Base-by-base conservation (phyloP, 306 rosid species). In the Boehmeria nivea region DNA sequence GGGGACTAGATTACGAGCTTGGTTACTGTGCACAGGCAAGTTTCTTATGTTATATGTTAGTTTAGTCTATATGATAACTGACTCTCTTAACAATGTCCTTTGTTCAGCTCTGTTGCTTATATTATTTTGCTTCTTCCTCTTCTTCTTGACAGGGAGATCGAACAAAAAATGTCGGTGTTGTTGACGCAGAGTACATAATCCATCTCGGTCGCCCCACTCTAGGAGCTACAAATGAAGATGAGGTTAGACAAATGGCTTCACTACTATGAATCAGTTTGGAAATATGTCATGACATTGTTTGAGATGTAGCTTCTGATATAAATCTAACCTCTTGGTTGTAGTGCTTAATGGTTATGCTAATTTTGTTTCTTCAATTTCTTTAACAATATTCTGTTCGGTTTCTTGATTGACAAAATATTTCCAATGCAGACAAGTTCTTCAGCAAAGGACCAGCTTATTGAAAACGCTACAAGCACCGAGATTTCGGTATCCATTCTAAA, bases 11-110 rank as follows among this genome's bases (percentile, higher is more conserved):
- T 66, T 76, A 77, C 72, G 93, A 87, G 64, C 85, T 91, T 42
- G 98, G 98, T 26, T 91, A 91, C 63, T 91, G 98, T 67, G 83
- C 96, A 42, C 95, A 82, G 98, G 98, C 78, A 77, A 75, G 94
- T 64, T 49, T 67, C 52, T 34, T 43, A 6, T 48, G 36, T 5
- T 33, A 17, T 51, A 3, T 59, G 18, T 43, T 40, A n/a, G 5
- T 48, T 16, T 33, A 31, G 10, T 17, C n/a, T 39, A 19, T 55
- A 33, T 40, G 44, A 27, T 11, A 6, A 33, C 27, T 55, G 37
- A 38, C 58, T 12, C 55, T 66, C 27, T 64, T 43, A n/a, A 31
- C 36, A 31, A 31, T 31, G 36, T 58, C 11, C 12, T 62, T 33
- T 47, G 36, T 26, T 19, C 1, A 43, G 16, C 24, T 3, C 13